These are phyloP conservation scores for Parsonsia alboflavescens DNA, from an alignment of 257 asterid genomes.

Conservation along the genomic window DNA sequence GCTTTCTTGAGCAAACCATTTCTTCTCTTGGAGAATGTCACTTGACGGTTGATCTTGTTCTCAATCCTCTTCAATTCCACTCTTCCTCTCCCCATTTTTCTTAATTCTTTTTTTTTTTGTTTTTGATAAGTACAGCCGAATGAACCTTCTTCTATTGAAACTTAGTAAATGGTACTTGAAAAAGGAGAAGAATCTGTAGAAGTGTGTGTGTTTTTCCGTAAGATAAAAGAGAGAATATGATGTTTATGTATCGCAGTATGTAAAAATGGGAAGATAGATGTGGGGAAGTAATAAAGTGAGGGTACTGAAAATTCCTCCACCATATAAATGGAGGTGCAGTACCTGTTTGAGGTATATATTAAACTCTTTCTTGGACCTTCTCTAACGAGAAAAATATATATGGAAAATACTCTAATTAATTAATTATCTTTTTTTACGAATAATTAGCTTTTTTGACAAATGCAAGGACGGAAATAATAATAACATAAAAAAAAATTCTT, in stretches of 20 bases:
- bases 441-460: not conserved
- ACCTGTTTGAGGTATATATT: not conserved
- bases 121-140: too few species aligned
- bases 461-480: too few species aligned
- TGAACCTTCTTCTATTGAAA: not conserved
- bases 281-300: not conserved
- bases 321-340: conserved; percentile 16
- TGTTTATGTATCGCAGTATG: conserved; percentile 1
- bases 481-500: not conserved
- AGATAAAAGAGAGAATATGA: not conserved
- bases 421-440: not conserved
- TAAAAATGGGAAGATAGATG: conserved; percentile 12
- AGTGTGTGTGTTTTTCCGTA: conserved; percentile 7
- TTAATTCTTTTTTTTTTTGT: not conserved
- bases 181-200: not conserved
- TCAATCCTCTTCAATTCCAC: conserved; percentile 92
- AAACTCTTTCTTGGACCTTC: conserved; percentile 20
- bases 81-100: conserved; percentile 88
- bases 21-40: conserved; percentile 89
- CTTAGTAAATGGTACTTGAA: not conserved
- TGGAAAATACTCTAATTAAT: conserved; percentile 10
- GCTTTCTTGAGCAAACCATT: conserved; percentile 95
- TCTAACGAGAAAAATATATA: conserved; percentile 14
- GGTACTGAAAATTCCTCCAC: conserved; percentile 17
- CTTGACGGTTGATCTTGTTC: conserved; percentile 94